A percentile compares a stretch with the other conserved stretches of the same genome.
Evolutionary conservation across 345 rosid genomes (phyloP).

Genomic region (Microcos paniculata): DNA sequence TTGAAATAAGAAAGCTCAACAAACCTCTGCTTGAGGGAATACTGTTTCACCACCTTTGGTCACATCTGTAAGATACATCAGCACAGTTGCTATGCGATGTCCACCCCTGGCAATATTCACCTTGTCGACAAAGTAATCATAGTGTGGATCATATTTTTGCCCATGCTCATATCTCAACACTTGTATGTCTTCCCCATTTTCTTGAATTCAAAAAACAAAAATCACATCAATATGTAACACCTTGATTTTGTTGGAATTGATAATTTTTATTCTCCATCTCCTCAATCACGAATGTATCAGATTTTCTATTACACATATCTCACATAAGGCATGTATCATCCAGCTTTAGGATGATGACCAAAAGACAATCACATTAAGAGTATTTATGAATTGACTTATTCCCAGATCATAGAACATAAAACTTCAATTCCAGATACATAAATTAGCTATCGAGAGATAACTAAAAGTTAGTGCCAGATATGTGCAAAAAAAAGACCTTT

Average conservation of each 20-base stretch:
- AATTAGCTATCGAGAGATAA: no score
- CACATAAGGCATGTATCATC: neutral
- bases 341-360: neutral
- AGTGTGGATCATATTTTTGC: constrained; percentile 88
- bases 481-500: neutral
- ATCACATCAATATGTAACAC: neutral
- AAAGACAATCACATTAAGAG: neutral
- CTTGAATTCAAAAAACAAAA: constrained; percentile 36
- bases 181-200: constrained; percentile 94
- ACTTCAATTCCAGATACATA: neutral
- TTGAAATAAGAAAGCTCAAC: constrained; percentile 15
- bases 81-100: constrained; percentile 85
- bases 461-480: no score
- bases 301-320: no score
- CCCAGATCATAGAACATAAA: neutral
- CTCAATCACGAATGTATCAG: neutral
- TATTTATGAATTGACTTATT: neutral
- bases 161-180: constrained; percentile 87
- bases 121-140: constrained; percentile 85
- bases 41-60: constrained; percentile 95
- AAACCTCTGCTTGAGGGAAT: constrained; percentile 86
- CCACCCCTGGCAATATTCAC: constrained; percentile 93
- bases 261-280: neutral
- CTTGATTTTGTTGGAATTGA: neutral
- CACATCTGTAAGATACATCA: constrained; percentile 88